Base-by-base conservation (phyloP, 2,329 filamentous ascomycete genomes). In the Claviceps spartinae region DNA sequence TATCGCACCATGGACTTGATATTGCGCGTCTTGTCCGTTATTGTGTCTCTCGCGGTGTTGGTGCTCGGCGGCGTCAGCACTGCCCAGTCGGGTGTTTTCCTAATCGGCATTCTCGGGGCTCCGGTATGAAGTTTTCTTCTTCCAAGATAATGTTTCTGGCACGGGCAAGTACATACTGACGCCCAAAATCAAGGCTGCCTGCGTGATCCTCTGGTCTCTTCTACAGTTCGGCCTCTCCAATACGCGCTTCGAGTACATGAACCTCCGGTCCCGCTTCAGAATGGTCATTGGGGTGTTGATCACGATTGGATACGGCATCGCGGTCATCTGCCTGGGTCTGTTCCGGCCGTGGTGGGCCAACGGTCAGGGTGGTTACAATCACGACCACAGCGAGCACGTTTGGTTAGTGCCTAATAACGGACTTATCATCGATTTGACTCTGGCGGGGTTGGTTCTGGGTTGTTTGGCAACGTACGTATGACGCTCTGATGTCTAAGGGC, bases 191-290 rank as follows among this genome's bases (percentile, higher is more conserved):
- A 22, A 54, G 52, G 52, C 52, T 2, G 52, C 46, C 2, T 47
- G 41, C 9, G 42, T 48, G 1, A 49, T 54, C 16, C 11, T 54
- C 34, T 54, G 52, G 52, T 54, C 52, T 11, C n/a, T 54, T 16
- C n/a, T 51, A 3, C 52, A 54, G 24, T 49, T 51, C 14, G 38
- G 26, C 22, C 37, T 51, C 40, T 51, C 52, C 30, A 20, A 36
- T 4, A 40, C 48, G 7, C 40, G 42, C 16, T 47, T 49, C 24
- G 52, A 54, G 46, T 51, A 51, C 49, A 47, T 54, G 40, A 54
- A 54, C 52, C 51, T 54, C 46, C 52, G 49, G 18, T 54, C 52
- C 20, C 52, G 47, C 36, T 51, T 54, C 20, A 41, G 52, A 34
- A 54, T 54, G 52, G 42, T 48, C 16, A 51, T 54, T 26, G 49